phyloP scores from a whole-genome alignment of 2,329 filamentous ascomycete genomes.

The Cladophialophora psammophila region DNA sequence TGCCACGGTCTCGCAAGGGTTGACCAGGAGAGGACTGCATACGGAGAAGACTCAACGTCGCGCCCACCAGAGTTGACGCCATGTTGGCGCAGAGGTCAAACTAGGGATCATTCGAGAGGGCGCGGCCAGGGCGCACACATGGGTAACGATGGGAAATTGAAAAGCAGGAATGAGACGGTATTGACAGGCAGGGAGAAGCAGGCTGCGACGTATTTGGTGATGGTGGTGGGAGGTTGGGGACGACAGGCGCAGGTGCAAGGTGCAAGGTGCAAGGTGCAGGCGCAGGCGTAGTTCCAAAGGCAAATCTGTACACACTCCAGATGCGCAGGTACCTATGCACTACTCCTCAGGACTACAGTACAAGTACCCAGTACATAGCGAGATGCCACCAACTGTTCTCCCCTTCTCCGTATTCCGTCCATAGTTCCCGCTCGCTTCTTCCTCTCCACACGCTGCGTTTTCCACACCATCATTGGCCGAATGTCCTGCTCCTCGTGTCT shows the following conservation, averaged over 20 bases:
- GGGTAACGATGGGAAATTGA: not conserved
- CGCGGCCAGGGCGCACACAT: constrained; percentile 10
- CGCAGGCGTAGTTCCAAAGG: no score
- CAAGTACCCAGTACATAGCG: no score
- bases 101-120: constrained; percentile 27
- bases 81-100: constrained; percentile 33
- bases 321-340: no score
- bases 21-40: constrained; percentile 7
- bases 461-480: not conserved
- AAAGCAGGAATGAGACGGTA: not conserved
- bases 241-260: not conserved
- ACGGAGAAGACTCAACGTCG: constrained; percentile 35
- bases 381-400: no score
- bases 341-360: no score
- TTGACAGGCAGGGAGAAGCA: not conserved
- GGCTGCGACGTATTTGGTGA: constrained; percentile 2
- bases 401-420: not conserved
- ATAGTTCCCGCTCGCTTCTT: not conserved
- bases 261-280: not conserved
- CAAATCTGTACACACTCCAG: no score
- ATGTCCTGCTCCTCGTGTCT: not conserved
- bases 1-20: not conserved
- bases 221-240: not conserved
- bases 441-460: constrained; percentile 1
- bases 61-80: constrained; percentile 36